These are phyloP conservation scores for Bertia moriformis DNA, from an alignment of 2,329 filamentous ascomycete genomes.

Conservation along the genomic window DNA sequence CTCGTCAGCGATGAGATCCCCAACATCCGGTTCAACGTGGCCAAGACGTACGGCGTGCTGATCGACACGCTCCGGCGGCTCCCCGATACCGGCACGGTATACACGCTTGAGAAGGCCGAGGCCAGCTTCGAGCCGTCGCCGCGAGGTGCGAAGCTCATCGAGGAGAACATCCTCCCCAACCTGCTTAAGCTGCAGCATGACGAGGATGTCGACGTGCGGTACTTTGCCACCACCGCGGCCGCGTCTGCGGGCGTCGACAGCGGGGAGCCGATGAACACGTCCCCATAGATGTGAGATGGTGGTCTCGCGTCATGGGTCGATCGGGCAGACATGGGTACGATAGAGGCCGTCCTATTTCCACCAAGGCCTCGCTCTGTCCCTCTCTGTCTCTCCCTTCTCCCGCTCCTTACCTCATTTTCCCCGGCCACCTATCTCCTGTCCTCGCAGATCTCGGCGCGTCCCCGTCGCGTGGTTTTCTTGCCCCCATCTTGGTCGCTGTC, in stretches of 20 bases:
- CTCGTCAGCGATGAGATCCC: slow-evolving; percentile 89
- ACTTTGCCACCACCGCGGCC: slow-evolving; percentile 85
- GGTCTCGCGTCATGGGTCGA: too few species aligned
- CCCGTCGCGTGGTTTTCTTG: too few species aligned
- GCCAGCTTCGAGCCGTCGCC: slow-evolving; percentile 46
- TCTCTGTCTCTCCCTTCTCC: too few species aligned
- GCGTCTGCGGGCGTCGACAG: slow-evolving; percentile 10
- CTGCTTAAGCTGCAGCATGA: slow-evolving; percentile 93
- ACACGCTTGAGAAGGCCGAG: slow-evolving; percentile 69
- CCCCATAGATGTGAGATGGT: neutral
- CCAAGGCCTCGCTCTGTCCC: too few species aligned
- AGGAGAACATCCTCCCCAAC: slow-evolving; percentile 74
- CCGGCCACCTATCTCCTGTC: too few species aligned
- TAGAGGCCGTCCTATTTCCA: too few species aligned
- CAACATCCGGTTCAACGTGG: slow-evolving; percentile 98
- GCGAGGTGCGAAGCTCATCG: slow-evolving; percentile 64
- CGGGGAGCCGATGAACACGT: neutral
- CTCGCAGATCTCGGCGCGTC: too few species aligned
- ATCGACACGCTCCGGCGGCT: slow-evolving; percentile 85
- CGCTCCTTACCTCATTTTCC: too few species aligned
- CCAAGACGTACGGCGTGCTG: slow-evolving; percentile 85
- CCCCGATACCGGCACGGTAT: slow-evolving; percentile 75
- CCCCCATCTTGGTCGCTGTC: too few species aligned
- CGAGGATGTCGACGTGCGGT: slow-evolving; percentile 93
- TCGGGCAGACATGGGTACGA: too few species aligned